Evolutionary conservation across 352 stramenopile genomes (phyloP).

Genomic region (Phytophthora tubulina): DNA sequence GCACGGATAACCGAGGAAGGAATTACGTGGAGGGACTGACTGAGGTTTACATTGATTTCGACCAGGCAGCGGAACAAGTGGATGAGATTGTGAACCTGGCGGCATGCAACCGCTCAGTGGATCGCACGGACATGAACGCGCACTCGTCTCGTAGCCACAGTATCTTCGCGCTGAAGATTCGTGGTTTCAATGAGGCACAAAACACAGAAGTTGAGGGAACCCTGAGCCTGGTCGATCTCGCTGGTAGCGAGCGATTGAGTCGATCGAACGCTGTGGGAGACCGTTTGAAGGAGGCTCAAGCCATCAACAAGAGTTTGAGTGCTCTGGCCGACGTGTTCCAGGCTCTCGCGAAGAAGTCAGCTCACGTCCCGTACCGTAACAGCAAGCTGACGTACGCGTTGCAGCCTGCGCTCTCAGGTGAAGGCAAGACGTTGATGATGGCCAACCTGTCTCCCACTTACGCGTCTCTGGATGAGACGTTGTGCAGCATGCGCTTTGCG

Average conservation of each 20-base stretch:
- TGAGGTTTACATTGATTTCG: conserved; percentile 79
- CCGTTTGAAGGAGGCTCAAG: conserved; percentile 97
- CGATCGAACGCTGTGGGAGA: conserved; percentile 92
- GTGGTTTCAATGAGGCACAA: conserved; percentile 87
- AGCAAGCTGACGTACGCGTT: conserved; percentile 99
- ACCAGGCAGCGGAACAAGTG: conserved; percentile 86
- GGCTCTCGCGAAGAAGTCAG: conserved; percentile 95
- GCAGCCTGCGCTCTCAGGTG: conserved; percentile 97
- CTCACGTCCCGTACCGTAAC: conserved; percentile 98
- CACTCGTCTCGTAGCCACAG: conserved; percentile 98
- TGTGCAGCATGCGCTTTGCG: conserved; percentile 99
- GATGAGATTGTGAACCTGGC: conserved; percentile 90
- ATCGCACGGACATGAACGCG: conserved; percentile 98
- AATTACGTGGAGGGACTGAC: conserved; percentile 93
- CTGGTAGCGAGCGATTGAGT: conserved; percentile 97
- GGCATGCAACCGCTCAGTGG: conserved; percentile 95
- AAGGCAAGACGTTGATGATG: conserved; percentile 99
- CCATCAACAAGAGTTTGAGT: conserved; percentile 99
- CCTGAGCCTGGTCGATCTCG: conserved; percentile 94
- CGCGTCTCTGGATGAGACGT: conserved; percentile 95
- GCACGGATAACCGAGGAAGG: conserved; percentile 80
- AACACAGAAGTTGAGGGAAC: conserved; percentile 92
- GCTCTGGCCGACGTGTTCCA: conserved; percentile 99
- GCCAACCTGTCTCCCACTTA: conserved; percentile 98
- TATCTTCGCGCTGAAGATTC: conserved; percentile 97